Base-by-base conservation (phyloP, 2,329 filamentous ascomycete genomes). In the Botrytis tulipae region DNA sequence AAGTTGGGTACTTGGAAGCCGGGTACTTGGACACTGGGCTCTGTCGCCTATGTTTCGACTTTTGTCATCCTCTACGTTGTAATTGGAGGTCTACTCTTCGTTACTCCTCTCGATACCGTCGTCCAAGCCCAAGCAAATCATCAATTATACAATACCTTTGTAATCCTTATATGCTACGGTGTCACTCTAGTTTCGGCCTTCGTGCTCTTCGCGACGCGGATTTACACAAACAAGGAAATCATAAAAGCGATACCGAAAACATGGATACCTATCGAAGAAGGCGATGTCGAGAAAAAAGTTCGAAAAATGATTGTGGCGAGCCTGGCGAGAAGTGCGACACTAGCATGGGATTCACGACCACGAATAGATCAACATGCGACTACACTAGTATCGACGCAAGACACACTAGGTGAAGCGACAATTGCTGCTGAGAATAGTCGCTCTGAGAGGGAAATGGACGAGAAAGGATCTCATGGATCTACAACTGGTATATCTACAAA, bases 261-360 rank as follows among this genome's bases (percentile, higher is more conserved):
- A 71, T 97, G 93, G 88, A 88, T 97, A 25, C 95, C 95, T 0
- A 87, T 97, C 76, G 93, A 96, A 78, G 93, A 93, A 81, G 92
- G 92, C 76, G 94, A 98, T 81, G 88, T 98, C 62, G 89, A 88
- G 62, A 91, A 90, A 77, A 87, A 87, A 72, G 93, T 98, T 57
- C 87, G 93, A 79, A 88, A 89, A 77, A 89, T 97, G 84, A 92
- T 99, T 73, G 87, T 87, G 25, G 88, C 90, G 67, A 89, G 91
- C 40, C 86, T 97, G 71, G 88, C 89, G 75, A 87, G 92, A 78
- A 97, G 94, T 80, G 93, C 94, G 1, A 86, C 91, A 51, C 90
- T 98, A 74, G 91, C 95, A 7, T 96, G 91, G 84, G 91, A 94
- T 78, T 90, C 92, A 46, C 85, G 89, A 66, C 94, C 94, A 22